Evolutionary conservation across 2,329 filamentous ascomycete species (phyloP), one percentile per base, ranked within the genome.

Genomic region (Hymenoscyphus scutula): DNA sequence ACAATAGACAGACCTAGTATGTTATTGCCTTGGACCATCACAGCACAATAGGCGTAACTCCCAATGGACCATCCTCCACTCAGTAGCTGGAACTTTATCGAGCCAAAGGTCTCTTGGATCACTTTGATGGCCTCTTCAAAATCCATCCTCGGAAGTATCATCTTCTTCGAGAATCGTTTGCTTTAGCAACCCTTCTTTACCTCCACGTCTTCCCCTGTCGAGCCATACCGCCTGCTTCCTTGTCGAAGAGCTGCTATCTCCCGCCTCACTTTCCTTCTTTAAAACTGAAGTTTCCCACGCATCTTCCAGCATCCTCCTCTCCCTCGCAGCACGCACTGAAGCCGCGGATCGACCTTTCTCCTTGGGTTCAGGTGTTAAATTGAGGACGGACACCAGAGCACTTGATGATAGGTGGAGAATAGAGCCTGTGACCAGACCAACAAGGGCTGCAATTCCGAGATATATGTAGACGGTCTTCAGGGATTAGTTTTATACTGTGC

Each of bases 141-240:
- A 71, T 15, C 57, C 66, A 64, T 67, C 68, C 58, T 81, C 82
- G 25, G 81, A 85, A 68, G 80, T 80, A 72, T 89, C 88, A 58
- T 89, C 87, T 72, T 91, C 89, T 74, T 90, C 89, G 62, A 89
- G 81, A 65, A 92, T 91, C 0, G 86, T 89, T 72, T 89, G 85
- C 30, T 82, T 81, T 53, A 89, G 75, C 19, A 91, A 72, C 1
- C 82, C 82, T 58, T 78, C 64, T 7, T 71, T 66, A 10, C 66
- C 67, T 63, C 67, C 67, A 34, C 66, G 64, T 23, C 64, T 68
- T 7, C 62, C 67, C 51, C 59, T 67, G 58, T 71, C 69, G 30
- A 72, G 54, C 71, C 72, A 74, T 64, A 69, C 69, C 19, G 64
- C 59, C 61, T 70, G 71, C 48, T 67, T 62, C 37, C 67, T 67